Base-by-base conservation (phyloP, 345 rosid genomes). In the Eucalyptus pauciflora region DNA sequence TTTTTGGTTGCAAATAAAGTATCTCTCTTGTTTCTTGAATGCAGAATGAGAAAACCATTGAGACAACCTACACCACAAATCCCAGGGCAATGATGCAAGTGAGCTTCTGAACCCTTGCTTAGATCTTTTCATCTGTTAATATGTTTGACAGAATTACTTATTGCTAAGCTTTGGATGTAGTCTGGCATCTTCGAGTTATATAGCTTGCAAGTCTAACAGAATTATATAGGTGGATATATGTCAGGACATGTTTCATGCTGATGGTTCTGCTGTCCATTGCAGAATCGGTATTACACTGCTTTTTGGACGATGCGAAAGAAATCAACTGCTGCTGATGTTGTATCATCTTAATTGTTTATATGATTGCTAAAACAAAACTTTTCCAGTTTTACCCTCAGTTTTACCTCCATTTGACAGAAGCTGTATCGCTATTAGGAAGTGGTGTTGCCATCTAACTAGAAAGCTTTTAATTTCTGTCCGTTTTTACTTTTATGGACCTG, bases 71-170 rank as follows among this genome's bases (percentile, higher is more conserved):
- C 89, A 95, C 98, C 50, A 92, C 97, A 64, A 97, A 96, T 94
- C 95, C 94, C 13, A 94, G 92, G 69, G 93, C 99, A 31, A 97
- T 97, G 99, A 97, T 97, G 99, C 99, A 97, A 91, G 99, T 96
- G 89, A 92, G 95, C 50, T 79, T 88, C 88, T 58, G 50, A 86
- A 31, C 5, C 51, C 58, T 60, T 31, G 37, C 48, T 51, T 8
- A 48, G 58, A 69, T 46, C 43, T 43, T 31, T 25, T 87, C 56
- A 83, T 49, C 85, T 76, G 85, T 76, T 20, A 41, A 76, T 76
- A 76, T 41, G 29, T 41, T 43, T 11, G 85, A 24, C 48, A 25
- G 16, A 76, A 43, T 76, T 76, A 20, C 41, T 76, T 27, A 76
- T 41, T 76, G 29, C 85, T 76, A 76, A 20, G 48, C 29, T 37